phyloP scores from a whole-genome alignment of 768 basidiomycete species.

The Trametes sanguinea region DNA sequence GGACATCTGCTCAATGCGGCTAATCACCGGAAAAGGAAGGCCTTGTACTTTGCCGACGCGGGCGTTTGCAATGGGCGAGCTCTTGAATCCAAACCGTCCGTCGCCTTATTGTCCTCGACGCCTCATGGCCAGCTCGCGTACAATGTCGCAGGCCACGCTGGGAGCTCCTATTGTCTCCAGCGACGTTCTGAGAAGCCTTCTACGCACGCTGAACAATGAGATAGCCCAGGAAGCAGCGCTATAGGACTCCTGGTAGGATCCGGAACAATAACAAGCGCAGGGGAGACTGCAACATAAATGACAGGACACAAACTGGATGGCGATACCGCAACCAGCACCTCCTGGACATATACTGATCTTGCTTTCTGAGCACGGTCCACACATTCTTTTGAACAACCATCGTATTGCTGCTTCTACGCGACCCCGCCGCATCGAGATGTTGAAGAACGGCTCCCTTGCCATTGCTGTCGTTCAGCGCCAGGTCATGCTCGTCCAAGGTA shows the following conservation, averaged over 20 bases:
- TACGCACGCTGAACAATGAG: neutral
- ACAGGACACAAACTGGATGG: too few relatives aligned
- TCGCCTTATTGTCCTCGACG: constrained; percentile 7
- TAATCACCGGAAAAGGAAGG: neutral
- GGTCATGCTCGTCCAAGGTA: constrained; percentile 71
- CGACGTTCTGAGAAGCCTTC: neutral
- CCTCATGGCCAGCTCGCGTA: constrained; percentile 5
- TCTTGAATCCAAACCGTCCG: neutral
- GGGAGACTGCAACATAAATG: neutral
- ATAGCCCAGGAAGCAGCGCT: neutral
- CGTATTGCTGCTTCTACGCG: neutral
- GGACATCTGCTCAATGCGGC: constrained; percentile 2
- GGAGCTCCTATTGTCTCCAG: constrained; percentile 8
- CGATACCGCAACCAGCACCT: neutral
- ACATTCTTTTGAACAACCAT: neutral
- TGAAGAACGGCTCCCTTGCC: constrained; percentile 55
- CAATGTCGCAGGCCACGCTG: constrained; percentile 1
- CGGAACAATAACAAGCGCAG: constrained; percentile 11
- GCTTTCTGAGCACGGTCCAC: neutral
- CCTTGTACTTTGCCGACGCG: neutral
- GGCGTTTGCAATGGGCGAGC: constrained; percentile 8
- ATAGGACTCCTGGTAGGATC: neutral
- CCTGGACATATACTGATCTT: neutral
- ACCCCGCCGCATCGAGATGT: constrained; percentile 10
- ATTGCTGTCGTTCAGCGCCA: constrained; percentile 69